Evolutionary conservation across 2,329 filamentous ascomycete genomes (phyloP).

Genomic region (Tolypocladium nubicola): DNA sequence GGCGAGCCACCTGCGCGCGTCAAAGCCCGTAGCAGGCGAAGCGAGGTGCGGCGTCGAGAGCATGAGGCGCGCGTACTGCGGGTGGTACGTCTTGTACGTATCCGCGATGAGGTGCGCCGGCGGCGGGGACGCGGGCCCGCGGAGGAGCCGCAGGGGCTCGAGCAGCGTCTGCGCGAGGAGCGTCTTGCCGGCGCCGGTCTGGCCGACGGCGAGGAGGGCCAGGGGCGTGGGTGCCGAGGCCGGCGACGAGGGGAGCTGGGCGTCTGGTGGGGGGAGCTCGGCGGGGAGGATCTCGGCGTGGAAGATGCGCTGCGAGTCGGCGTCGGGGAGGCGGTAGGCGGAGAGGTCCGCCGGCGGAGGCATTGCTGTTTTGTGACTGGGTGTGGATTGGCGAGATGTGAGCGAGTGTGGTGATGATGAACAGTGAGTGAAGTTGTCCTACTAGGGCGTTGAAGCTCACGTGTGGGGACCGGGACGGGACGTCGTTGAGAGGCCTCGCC

Average conservation of each 20-base stretch:
- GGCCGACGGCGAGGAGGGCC: conserved; percentile 33
- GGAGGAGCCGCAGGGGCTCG: conserved; percentile 15
- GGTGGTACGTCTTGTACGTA: conserved; percentile 38
- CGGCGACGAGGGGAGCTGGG: conserved; percentile 3
- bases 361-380: not conserved
- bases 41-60: conserved; percentile 21
- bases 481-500: not conserved
- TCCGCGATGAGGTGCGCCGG: conserved; percentile 35
- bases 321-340: conserved; percentile 19
- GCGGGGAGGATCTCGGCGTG: conserved; percentile 18
- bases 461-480: too few relatives aligned
- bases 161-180: conserved; percentile 28
- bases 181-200: conserved; percentile 39
- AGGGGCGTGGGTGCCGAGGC: conserved; percentile 14
- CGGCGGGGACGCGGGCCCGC: not conserved
- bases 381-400: not conserved
- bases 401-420: not conserved
- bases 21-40: conserved; percentile 25
- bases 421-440: not conserved
- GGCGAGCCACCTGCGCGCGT: conserved; percentile 33
- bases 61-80: conserved; percentile 23
- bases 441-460: not conserved
- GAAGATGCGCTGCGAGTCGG: conserved; percentile 20
- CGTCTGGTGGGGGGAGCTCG: conserved; percentile 16
- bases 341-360: conserved; percentile 16